Evolutionary conservation across 495 filamentous ascomycete species (phyloP).

Genomic region (Hyaloscypha variabilis): DNA sequence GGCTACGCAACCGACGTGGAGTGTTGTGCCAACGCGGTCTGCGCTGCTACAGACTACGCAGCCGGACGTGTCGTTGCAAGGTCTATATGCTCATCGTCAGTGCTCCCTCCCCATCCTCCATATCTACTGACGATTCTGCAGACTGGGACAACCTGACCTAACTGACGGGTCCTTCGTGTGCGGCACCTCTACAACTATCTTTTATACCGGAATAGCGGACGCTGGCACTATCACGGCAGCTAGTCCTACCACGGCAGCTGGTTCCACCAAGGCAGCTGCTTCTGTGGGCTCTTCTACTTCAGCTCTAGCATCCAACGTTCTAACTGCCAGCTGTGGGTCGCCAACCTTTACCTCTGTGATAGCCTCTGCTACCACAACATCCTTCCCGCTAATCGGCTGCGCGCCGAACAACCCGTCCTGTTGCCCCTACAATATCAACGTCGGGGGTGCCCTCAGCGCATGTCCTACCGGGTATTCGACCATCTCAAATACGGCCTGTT

Average conservation of each 20-base stretch:
- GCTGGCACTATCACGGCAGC: constrained; percentile 1
- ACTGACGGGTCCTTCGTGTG: constrained; percentile 5
- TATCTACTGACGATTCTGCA: constrained; percentile 6
- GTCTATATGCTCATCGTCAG: constrained; percentile 9
- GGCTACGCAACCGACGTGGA: constrained; percentile 2
- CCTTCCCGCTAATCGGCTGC: constrained; percentile 8
- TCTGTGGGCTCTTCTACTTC: constrained; percentile 5
- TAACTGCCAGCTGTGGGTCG: constrained; percentile 9
- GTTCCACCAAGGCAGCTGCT: neutral
- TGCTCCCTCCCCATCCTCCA: constrained; percentile 6
- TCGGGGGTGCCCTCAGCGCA: constrained; percentile 4
- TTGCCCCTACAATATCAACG: constrained; percentile 8
- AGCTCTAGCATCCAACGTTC: constrained; percentile 3
- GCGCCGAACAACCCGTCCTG: constrained; percentile 10
- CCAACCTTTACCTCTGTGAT: constrained; percentile 12
- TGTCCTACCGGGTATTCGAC: constrained; percentile 10
- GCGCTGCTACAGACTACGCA: constrained; percentile 8
- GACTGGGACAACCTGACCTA: constrained; percentile 4
- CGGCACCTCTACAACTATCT: constrained; percentile 11
- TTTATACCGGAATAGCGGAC: constrained; percentile 9
- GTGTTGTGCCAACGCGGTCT: constrained; percentile 10
- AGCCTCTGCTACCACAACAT: constrained; percentile 11
- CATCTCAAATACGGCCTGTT: constrained; percentile 12
- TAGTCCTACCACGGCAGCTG: neutral
- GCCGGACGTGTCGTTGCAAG: neutral